Base-by-base conservation (phyloP, 2,329 filamentous ascomycete species). In the Pseudogymnoascus sp. region DNA sequence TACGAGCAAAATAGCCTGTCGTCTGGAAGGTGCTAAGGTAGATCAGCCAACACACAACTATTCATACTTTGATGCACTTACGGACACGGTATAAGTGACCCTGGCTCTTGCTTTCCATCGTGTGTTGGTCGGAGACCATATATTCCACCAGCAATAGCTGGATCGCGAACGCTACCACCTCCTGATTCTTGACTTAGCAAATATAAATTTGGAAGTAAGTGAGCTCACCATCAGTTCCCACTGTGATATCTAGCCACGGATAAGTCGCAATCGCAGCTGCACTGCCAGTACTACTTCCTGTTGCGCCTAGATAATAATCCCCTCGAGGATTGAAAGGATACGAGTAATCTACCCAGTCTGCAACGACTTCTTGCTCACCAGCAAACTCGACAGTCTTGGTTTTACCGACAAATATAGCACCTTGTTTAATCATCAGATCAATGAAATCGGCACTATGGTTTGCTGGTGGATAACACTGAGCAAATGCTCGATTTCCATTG, bases 401-500 rank as follows among this genome's bases (percentile, higher is more conserved):
- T 72, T 83, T 84, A 2, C 82, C 82, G 0, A 84, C 74, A 10
- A 84, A 70, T 7, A 83, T 72, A 0, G 84, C 86, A 0, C 88
- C 87, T 2, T 83, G 78, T 61, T 85, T 80, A 3, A 89, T 77
- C 0, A 90, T 72, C 1, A 77, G 75, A 60, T 84, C 81, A 0
- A 86, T 78, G 1, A 81, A 76, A 0, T 78, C 70, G 0, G 82
- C 81, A 1, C 82, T 86, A 2, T 68, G 69, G 1, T 73, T 77
- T 0, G 77, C 74, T 2, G 77, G 69, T 1, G 77, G 74, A 62
- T 85, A 82, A 2, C 88, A 72, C 35, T 80, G 74, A 22, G 79
- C 80, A 77, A 82, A 89, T 1, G 84, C 81, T 33, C 82, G 76
- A 62, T 84, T 87, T 0, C 85, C 86, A 33, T 82, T 77, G 1